These are phyloP conservation scores for Cryptomeria japonica DNA, from an alignment of 75 land plant species.

Conservation along the genomic window DNA sequence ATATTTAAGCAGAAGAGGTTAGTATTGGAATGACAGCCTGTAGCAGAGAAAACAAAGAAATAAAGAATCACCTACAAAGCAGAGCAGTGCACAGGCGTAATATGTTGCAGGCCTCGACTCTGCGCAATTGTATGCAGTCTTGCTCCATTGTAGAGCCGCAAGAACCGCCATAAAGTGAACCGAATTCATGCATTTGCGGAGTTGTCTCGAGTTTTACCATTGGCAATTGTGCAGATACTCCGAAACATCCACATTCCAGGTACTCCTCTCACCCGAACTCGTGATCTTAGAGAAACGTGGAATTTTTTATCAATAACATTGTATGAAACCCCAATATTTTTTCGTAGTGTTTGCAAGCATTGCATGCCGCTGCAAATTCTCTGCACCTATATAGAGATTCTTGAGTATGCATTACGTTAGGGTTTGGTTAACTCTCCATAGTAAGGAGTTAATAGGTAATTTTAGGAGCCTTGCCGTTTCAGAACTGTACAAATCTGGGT, in stretches of 20 bases:
- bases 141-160: not conserved
- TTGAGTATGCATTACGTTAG: not conserved
- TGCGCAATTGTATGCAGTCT: not conserved
- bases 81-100: not conserved
- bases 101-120: not conserved
- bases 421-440: not conserved
- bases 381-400: not conserved
- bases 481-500: too few relatives aligned
- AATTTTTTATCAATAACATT: too few relatives aligned
- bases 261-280: not conserved
- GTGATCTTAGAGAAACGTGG: not conserved
- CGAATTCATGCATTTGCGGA: constrained; percentile 46
- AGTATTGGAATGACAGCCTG: too few relatives aligned
- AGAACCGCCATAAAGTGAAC: not conserved
- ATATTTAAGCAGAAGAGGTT: too few relatives aligned
- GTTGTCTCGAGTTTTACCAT: constrained; percentile 44
- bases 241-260: constrained; percentile 48
- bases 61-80: too few relatives aligned
- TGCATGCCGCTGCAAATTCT: not conserved
- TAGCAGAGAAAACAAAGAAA: too few relatives aligned
- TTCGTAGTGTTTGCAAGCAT: not conserved
- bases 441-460: too few relatives aligned
- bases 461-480: too few relatives aligned
- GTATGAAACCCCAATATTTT: not conserved
- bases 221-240: constrained; percentile 50